phyloP scores from a whole-genome alignment of 148 eudicot species.

The Silene uniflora region DNA sequence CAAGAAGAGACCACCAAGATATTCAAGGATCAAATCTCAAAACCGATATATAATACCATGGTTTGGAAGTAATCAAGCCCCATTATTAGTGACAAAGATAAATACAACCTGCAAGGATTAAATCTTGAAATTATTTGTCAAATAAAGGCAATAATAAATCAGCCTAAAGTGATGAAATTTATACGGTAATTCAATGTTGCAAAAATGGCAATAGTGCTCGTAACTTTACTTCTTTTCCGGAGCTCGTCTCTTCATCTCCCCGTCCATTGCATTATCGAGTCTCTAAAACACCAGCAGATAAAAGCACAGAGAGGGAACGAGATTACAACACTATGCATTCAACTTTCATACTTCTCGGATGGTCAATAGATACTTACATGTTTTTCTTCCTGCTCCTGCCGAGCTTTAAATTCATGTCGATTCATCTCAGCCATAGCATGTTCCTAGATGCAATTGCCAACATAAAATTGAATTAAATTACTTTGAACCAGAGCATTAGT shows the following conservation, averaged over 20 bases:
- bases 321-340: neutral
- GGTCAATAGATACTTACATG: slow-evolving; percentile 46
- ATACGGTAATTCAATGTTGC: slow-evolving; percentile 24
- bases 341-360: neutral
- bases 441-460: slow-evolving; percentile 37
- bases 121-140: neutral
- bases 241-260: slow-evolving; percentile 73
- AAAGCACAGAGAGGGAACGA: slow-evolving; percentile 1
- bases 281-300: no score
- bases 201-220: slow-evolving; percentile 69
- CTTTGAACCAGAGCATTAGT: neutral
- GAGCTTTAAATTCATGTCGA: slow-evolving; percentile 60
- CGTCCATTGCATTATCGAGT: no score
- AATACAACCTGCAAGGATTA: neutral
- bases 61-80: no score
- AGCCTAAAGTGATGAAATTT: slow-evolving; percentile 4
- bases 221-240: slow-evolving; percentile 87
- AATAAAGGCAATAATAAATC: slow-evolving; percentile 4
- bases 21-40: no score
- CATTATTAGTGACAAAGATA: no score
- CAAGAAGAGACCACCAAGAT: no score
- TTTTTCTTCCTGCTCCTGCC: slow-evolving; percentile 77
- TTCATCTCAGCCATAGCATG: slow-evolving; percentile 70
- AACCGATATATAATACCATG: no score
- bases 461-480: no score